These are phyloP conservation scores for Starmerella davenportii DNA, from an alignment of 805 yeast genomes.

Conservation along the genomic window DNA sequence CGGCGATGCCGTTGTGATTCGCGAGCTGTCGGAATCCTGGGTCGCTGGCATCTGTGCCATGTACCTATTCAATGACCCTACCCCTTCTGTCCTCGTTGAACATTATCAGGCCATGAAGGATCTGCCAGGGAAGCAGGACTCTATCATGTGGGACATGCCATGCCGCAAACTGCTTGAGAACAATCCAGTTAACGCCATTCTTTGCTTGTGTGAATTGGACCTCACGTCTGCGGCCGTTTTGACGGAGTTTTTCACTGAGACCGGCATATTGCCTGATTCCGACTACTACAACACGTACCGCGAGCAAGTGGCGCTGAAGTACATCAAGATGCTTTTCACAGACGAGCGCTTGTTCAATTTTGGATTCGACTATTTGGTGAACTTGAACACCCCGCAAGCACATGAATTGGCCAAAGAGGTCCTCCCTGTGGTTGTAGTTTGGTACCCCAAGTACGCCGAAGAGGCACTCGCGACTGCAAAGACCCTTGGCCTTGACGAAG, in stretches of 20 bases:
- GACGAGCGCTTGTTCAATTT: constrained; percentile 5
- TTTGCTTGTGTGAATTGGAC: constrained; percentile 9
- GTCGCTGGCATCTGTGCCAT: constrained; percentile 8
- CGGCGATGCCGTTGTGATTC: constrained; percentile 6
- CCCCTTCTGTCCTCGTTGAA: constrained; percentile 4
- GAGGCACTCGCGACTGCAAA: constrained; percentile 8
- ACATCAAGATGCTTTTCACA: constrained; percentile 4
- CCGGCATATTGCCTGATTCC: constrained; percentile 3
- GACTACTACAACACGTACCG: constrained; percentile 1
- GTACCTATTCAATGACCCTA: constrained; percentile 11
- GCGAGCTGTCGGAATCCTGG: constrained; percentile 8
- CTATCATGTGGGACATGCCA: constrained; percentile 15
- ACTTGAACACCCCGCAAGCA: constrained; percentile 10
- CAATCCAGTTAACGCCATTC: constrained; percentile 9
- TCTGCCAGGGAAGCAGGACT: neutral
- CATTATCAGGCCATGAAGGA: constrained; percentile 5
- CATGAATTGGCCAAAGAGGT: constrained; percentile 3
- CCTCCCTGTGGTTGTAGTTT: constrained; percentile 11
- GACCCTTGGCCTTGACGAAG: constrained; percentile 8
- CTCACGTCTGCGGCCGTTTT: constrained; percentile 8
- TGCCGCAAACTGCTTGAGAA: constrained; percentile 12
- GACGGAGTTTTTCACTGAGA: constrained; percentile 12
- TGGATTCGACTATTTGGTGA: constrained; percentile 11
- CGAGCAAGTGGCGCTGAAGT: constrained; percentile 7
- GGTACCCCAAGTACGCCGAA: constrained; percentile 3